Conservation (phyloP, 768 basidiomycete genomes). For the Lactifluus hygrophoroides region DNA sequence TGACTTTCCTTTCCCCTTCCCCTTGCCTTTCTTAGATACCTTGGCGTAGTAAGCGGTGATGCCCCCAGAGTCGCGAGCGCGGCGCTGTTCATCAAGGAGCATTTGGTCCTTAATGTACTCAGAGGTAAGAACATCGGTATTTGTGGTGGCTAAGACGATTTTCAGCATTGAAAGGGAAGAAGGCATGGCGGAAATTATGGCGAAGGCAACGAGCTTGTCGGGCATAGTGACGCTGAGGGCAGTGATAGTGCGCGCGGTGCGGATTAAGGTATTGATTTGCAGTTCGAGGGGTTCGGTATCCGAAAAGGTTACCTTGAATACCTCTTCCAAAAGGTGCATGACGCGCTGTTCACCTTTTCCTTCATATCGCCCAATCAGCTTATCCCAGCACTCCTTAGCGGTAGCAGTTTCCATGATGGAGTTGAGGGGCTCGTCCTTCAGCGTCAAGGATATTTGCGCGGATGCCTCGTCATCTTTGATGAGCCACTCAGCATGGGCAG, state of each 20-base stretch:
- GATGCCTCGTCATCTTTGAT: no score
- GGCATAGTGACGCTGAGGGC: constrained; percentile 18
- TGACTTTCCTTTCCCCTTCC: neutral
- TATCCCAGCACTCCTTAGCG: neutral
- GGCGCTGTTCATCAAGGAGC: constrained; percentile 16
- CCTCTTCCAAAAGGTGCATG: neutral
- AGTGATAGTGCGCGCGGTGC: constrained; percentile 15
- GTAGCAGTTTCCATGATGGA: neutral
- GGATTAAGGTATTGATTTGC: constrained; percentile 22
- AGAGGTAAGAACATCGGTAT: neutral
- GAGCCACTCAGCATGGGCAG: no score
- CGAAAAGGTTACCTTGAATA: constrained; percentile 22
- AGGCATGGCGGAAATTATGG: constrained; percentile 23
- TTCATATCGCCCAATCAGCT: no score
- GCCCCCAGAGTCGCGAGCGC: neutral
- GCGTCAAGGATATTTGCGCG: no score
- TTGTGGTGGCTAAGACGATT: constrained; percentile 20
- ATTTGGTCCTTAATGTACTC: constrained; percentile 9
- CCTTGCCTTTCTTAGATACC: neutral
- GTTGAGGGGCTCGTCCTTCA: no score
- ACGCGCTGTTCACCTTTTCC: constrained; percentile 20
- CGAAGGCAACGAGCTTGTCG: constrained; percentile 21
- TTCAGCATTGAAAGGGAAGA: constrained; percentile 20
- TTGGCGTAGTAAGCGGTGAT: neutral
- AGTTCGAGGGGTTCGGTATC: constrained; percentile 17